phyloP scores from a whole-genome alignment of 2,329 filamentous ascomycete genomes.

The Ampelomyces quisqualis region DNA sequence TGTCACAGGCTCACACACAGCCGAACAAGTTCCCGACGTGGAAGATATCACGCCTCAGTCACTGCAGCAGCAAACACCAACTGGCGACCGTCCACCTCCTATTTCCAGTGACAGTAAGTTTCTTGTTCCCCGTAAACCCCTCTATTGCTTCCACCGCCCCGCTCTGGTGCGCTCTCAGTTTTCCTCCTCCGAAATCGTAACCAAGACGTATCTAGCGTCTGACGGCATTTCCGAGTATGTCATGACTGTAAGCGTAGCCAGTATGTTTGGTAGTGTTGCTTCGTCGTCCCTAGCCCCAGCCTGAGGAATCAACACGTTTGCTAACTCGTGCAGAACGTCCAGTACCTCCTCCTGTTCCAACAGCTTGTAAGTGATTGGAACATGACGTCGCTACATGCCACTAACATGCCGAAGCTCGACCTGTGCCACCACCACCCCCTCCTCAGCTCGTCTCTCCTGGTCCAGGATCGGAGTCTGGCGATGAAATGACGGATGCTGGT shows the following conservation, averaged over 20 bases:
- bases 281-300: neutral
- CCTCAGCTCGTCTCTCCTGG: conserved; percentile 64
- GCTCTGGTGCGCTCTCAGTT: conserved; percentile 26
- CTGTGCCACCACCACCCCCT: conserved; percentile 58
- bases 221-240: conserved; percentile 40
- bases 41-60: conserved; percentile 54
- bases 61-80: conserved; percentile 44
- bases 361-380: conserved; percentile 31
- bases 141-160: conserved; percentile 20
- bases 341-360: conserved; percentile 40
- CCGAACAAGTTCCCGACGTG: conserved; percentile 56
- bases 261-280: conserved; percentile 32
- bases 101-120: conserved; percentile 55
- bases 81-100: conserved; percentile 45
- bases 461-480: conserved; percentile 82
- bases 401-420: conserved; percentile 56
- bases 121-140: conserved; percentile 42
- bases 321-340: conserved; percentile 45
- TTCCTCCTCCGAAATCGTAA: conserved; percentile 31
- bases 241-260: conserved; percentile 43
- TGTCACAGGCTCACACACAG: conserved; percentile 45
- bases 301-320: neutral
- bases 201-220: conserved; percentile 37
- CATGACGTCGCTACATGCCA: neutral
- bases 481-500: conserved; percentile 62